These are phyloP conservation scores for Diplodia sapinea DNA, from an alignment of 2,329 filamentous ascomycete genomes.

Conservation along the genomic window DNA sequence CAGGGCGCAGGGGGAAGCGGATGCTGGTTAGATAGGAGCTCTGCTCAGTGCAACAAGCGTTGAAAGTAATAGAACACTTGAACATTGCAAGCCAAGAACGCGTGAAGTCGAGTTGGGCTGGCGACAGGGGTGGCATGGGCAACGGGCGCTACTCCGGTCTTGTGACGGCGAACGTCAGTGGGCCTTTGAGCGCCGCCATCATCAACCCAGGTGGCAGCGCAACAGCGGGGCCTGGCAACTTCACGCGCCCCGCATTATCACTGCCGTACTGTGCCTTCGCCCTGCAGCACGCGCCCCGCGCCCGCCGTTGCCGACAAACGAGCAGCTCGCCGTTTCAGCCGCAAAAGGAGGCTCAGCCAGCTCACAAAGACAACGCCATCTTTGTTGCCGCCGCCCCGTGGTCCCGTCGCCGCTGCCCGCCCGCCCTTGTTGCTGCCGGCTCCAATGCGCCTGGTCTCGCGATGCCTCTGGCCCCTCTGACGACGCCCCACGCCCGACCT, in stretches of 20 bases:
- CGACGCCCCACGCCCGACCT: conserved; percentile 18
- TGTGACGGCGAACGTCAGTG: conserved; percentile 30
- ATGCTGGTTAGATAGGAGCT: conserved; percentile 28
- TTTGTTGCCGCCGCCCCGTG: conserved; percentile 16
- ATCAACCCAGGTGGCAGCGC: not conserved
- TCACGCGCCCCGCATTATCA: conserved; percentile 25
- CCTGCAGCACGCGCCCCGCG: conserved; percentile 27
- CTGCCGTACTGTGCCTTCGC: conserved; percentile 8
- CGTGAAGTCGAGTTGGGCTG: not conserved
- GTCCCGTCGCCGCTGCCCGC: conserved; percentile 10
- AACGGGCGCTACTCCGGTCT: conserved; percentile 13
- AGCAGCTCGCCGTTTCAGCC: conserved; percentile 31
- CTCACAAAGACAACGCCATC: conserved; percentile 19
- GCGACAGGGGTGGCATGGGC: conserved; percentile 7
- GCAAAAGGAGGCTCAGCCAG: conserved; percentile 25
- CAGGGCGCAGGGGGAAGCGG: conserved; percentile 19
- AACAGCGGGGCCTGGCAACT: conserved; percentile 9
- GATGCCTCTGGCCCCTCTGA: conserved; percentile 30
- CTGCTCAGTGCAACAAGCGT: conserved; percentile 26
- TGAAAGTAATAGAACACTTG: conserved; percentile 33
- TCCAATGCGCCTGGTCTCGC: conserved; percentile 29
- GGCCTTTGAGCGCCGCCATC: not conserved
- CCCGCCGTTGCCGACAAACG: conserved; percentile 19
- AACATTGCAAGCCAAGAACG: conserved; percentile 15
- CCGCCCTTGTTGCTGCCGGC: conserved; percentile 15